Evolutionary conservation across 2,329 filamentous ascomycete genomes (phyloP), one percentile per base, ranked within the genome.

Genomic region (Ophiocordyceps sinensis): DNA sequence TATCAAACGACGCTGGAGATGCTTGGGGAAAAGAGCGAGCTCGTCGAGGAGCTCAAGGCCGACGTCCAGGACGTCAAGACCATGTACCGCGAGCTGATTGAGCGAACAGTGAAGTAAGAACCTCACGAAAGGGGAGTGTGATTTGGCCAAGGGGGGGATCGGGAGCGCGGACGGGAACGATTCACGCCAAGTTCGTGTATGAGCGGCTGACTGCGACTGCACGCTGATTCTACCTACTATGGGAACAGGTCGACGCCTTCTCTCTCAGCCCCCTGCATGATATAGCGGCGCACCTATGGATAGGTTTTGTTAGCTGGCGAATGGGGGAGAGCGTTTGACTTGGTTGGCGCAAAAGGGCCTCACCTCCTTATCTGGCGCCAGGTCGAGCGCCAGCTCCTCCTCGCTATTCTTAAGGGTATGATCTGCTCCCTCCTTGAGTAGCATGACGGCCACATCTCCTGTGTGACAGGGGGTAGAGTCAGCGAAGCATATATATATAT

Each of bases 21-120:
- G 77, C 65, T 98, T 43, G 91, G 91, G 2, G 91, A 98, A 73
- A 94, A 94, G 74, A 94, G 86, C 60, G 91, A 98, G 68, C 67
- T 82, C 54, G 88, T 94, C 2, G 87, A 94, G 55, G 91, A 98
- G 68, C 66, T 98, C 49, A 78, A 73, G 59, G 81, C 83, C 12
- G 91, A 96, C 67, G 83, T 98, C 41, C 70, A 79, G 49, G 91
- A 98, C 67, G 71, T 98, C 58, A 98, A 98, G 68, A 82, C 80
- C 55, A 94, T 98, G 73, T 96, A 96, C 66, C 77, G 86, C 49
- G 89, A 96, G 57, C 64, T 98, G 59, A 83, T 94, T 38, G 85
- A 94, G 64, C 77, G 80, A 55, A 89, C 85, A 43, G 77, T 87
- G 55, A 82, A 77, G 62, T 83, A 21, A 19, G 28, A 10, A 17